phyloP scores from a whole-genome alignment of 192 early-diverging fungal genomes.

The Funneliformis mosseae region DNA sequence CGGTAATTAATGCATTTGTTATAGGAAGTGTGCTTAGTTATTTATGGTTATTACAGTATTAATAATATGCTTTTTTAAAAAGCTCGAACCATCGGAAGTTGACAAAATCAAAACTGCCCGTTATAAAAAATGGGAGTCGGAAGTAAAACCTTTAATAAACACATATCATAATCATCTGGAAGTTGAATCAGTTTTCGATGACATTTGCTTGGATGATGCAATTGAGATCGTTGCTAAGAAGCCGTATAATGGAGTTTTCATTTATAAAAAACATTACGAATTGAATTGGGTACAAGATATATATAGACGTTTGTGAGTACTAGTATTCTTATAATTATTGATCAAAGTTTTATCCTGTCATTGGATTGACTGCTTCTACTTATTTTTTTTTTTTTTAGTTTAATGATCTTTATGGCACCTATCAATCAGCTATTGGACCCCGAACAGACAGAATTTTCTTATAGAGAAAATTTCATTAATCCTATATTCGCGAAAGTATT shows the following conservation, averaged over 20 bases:
- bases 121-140: neutral
- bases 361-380: neutral
- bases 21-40: neutral
- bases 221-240: neutral
- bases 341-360: neutral
- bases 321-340: neutral
- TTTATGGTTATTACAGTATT: neutral
- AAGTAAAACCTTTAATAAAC: neutral
- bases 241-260: neutral
- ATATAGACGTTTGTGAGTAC: neutral
- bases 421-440: slow-evolving; percentile 12
- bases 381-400: slow-evolving; percentile 21
- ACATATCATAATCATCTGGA: neutral
- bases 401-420: slow-evolving; percentile 12
- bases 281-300: neutral
- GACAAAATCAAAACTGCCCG: neutral
- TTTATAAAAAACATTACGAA: neutral
- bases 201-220: neutral
- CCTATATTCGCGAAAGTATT: slow-evolving; percentile 3
- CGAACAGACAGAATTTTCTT: neutral
- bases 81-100: neutral
- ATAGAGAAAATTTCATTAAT: slow-evolving; percentile 23
- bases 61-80: neutral
- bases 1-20: slow-evolving; percentile 10
- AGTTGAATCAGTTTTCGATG: neutral